Base-by-base conservation (phyloP, 176 grass and related monocot genomes). In the Thalia dealbata region DNA sequence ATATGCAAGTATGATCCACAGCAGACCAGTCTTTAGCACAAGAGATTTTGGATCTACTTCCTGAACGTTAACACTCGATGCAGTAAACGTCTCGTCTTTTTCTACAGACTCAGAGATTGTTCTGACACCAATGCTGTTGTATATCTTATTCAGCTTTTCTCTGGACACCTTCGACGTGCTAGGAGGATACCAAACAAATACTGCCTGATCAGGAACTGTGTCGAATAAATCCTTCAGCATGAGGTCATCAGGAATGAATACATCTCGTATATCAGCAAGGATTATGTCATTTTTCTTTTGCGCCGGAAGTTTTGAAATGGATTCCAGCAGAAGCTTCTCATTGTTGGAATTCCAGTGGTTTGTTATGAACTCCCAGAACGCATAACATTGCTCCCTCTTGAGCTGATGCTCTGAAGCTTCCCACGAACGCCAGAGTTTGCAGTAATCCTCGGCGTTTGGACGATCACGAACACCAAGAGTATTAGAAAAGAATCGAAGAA, bases 201-300 rank as follows among this genome's bases (percentile, higher is more conserved):
- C 3, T 12, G 84, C 44, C 14, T 86, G 61, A 13, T 75, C 30
- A 80, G 76, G n/a, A 50, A 61, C 14, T 61, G 32, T 76, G 7
- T 56, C 72, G n/a, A 93, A 93, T 26, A 93, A 66, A 44, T 87
- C 81, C 72, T 80, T 78, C 1, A 87, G 79, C 7, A 87, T 21
- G 46, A 93, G 81, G 64, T 93, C 91, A 46, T 93, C 86, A 5
- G 84, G 81, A 63, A 93, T 85, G 66, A 93, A 89, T 22, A 83
- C 72, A 67, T 89, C 76, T 12, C 63, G 28, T 70, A 85, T 93
- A 2, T 18, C 61, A 16, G 58, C 48, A 4, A 93, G 85, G 7
- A 74, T 52, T 15, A 89, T 89, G 50, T 64, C 83, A 10, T 73
- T 76, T 7, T 73, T 46, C 0, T 28, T 42, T 16, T 58, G 77